These are phyloP conservation scores for Bromus sterilis DNA, from an alignment of 176 grass and related monocot genomes.

Conservation along the genomic window DNA sequence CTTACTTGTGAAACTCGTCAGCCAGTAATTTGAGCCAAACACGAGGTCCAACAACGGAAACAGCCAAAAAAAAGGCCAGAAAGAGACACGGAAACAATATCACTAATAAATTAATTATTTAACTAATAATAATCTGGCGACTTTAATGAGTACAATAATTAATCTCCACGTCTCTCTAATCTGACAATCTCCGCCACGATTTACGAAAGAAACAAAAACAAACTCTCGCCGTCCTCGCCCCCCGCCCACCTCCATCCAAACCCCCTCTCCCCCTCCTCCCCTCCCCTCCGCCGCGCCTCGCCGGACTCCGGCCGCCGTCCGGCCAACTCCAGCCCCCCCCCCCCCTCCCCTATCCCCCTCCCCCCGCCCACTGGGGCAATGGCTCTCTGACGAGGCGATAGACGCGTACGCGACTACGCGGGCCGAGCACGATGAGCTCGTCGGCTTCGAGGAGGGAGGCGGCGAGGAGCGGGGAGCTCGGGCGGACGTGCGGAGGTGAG, in stretches of 20 bases:
- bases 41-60: not conserved
- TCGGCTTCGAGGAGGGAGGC: conserved; percentile 24
- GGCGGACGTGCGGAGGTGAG: not conserved
- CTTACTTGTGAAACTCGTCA: no score
- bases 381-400: not conserved
- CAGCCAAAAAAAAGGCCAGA: not conserved
- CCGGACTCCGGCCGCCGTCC: conserved; percentile 18
- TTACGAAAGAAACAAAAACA: not conserved
- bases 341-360: not conserved
- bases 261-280: not conserved
- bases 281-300: conserved; percentile 24
- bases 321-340: not conserved
- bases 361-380: not conserved
- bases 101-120: not conserved
- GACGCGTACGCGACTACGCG: not conserved
- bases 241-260: not conserved
- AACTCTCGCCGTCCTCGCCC: not conserved
- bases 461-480: conserved; percentile 18
- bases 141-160: not conserved
- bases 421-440: conserved; percentile 13
- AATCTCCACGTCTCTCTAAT: not conserved
- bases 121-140: not conserved
- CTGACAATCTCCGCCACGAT: not conserved
- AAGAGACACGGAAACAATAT: not conserved
- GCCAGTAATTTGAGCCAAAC: no score